Base-by-base conservation (phyloP, 805 yeast species). In the Babjeviella inositovora region DNA sequence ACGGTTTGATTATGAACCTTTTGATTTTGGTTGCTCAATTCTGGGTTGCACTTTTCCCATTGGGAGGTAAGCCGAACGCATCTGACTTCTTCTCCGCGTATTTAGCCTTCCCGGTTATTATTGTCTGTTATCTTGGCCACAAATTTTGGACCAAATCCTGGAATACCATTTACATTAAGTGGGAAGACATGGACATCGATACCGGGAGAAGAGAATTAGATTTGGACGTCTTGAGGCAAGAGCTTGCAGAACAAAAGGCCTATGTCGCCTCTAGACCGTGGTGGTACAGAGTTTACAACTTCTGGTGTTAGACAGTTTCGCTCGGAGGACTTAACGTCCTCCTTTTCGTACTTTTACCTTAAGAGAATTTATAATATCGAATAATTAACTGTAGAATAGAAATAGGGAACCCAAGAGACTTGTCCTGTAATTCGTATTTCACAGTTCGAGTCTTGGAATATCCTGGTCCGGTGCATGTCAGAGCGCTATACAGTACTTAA, bases 231-330 rank as follows among this genome's bases (percentile, higher is more conserved):
- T 39, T 71, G 26, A 54, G 48, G 32, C 71, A 62, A 38, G 75
- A 70, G 39, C 43, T 70, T 24, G 58, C 54, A 6, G 76, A 67
- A 42, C 76, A 72, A 41, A 58, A 45, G 38, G 71, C 54, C 5
- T 51, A 38, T 29, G 37, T 71, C 31, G 55, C 51, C 11, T 27
- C 59, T 16, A 62, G 50, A 38, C 65, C 65, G 25, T 36, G 50
- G 31, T 59, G 47, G 39, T 52, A 50, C 48, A 60, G 76, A 42
- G 17, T 37, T n/a, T 73, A 60, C 52, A 45, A 50, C 32, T 59
- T 62, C 57, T 63, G 76, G 70, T 69, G 74, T 47, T 64, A 45
- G n/a, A n/a, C n/a, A n/a, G n/a, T n/a, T n/a, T n/a, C n/a, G n/a
- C n/a, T n/a, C n/a, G n/a, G n/a, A n/a, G n/a, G n/a, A n/a, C n/a